Conservation (phyloP, 2,329 filamentous ascomycete genomes). For the Apiospora arundinis region DNA sequence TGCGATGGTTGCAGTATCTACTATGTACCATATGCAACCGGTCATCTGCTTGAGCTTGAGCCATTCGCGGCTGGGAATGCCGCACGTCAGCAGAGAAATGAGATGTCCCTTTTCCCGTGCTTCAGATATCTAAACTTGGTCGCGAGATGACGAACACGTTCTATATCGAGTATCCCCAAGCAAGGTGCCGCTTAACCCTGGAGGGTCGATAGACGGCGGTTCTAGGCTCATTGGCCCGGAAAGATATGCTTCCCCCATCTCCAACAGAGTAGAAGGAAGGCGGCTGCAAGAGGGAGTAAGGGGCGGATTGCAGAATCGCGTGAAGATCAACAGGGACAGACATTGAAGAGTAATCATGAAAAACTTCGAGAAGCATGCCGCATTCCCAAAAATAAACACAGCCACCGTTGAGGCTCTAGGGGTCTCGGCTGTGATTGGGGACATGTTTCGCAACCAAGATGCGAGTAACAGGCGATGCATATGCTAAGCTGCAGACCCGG, state of each 20-base stretch:
- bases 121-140: slow-evolving; percentile 8
- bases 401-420: slow-evolving; percentile 18
- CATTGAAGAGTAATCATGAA: not conserved
- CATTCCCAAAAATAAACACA: slow-evolving; percentile 16
- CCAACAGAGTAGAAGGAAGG: not conserved
- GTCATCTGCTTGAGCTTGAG: not conserved
- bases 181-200: slow-evolving; percentile 2
- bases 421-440: slow-evolving; percentile 16
- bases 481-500: slow-evolving; percentile 1
- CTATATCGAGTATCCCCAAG: slow-evolving; percentile 11
- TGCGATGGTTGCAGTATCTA: not conserved
- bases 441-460: slow-evolving; percentile 5
- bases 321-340: not conserved
- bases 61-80: not conserved
- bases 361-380: not conserved
- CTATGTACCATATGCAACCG: not conserved
- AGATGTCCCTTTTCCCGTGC: not conserved
- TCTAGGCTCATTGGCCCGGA: not conserved
- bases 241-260: not conserved
- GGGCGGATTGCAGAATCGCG: slow-evolving; percentile 1
- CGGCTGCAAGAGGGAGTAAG: slow-evolving; percentile 3
- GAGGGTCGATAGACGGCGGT: not conserved
- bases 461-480: slow-evolving; percentile 13
- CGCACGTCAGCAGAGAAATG: slow-evolving; percentile 15
- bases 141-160: not conserved